A percentile compares a stretch with the other conserved stretches of the same genome.
phyloP scores from a whole-genome alignment of 2,329 filamentous ascomycete species.

The Xylaria digitata region DNA sequence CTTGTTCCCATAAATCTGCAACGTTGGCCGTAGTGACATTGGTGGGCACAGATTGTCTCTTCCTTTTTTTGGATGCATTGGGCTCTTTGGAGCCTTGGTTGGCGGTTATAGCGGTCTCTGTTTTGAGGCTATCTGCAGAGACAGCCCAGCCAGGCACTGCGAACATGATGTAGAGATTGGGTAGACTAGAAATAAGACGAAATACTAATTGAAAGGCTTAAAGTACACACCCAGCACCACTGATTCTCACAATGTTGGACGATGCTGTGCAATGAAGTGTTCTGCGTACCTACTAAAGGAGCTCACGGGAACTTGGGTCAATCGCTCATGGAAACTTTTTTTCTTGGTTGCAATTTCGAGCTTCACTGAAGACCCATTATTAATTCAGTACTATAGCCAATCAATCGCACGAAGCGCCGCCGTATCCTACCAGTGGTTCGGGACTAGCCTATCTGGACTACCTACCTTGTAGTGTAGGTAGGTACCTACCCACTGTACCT shows the following conservation, averaged over 20 bases:
- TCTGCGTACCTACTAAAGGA: neutral
- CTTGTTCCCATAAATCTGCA: slow-evolving; percentile 79
- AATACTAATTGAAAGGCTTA: neutral
- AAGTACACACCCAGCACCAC: slow-evolving; percentile 3
- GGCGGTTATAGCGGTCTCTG: slow-evolving; percentile 63
- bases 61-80: slow-evolving; percentile 64
- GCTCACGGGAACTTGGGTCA: neutral
- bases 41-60: slow-evolving; percentile 55
- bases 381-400: neutral
- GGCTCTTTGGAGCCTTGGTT: slow-evolving; percentile 46
- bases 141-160: slow-evolving; percentile 94
- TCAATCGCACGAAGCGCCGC: neutral
- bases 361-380: slow-evolving; percentile 9
- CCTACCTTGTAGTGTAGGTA: too few relatives aligned
- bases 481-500: neutral
- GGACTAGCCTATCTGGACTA: too few relatives aligned
- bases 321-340: slow-evolving; percentile 4
- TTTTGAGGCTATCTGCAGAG: slow-evolving; percentile 75
- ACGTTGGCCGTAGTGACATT: slow-evolving; percentile 77
- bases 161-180: slow-evolving; percentile 25
- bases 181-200: neutral
- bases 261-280: neutral
- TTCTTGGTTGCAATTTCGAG: neutral
- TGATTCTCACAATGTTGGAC: neutral
- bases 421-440: too few relatives aligned